Conservation (phyloP, 805 yeast genomes). For the Kodamaea kaohsiungensis region DNA sequence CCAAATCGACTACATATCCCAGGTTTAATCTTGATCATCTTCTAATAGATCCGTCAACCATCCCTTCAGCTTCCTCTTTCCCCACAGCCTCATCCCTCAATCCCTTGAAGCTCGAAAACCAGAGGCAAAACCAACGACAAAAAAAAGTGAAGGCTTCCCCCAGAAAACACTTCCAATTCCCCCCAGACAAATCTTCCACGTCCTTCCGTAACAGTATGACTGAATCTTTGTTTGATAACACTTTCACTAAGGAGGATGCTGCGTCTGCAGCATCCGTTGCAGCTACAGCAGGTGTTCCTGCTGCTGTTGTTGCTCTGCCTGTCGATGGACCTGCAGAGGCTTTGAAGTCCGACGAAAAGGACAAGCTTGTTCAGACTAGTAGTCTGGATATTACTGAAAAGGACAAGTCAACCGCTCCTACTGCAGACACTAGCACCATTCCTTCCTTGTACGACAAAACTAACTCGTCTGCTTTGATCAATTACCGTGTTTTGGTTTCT, state of each 20-base stretch:
- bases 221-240: constrained; percentile 32
- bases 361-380: not conserved
- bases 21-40: not conserved
- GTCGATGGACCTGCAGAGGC: not conserved
- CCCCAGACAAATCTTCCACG: no score
- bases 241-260: constrained; percentile 10
- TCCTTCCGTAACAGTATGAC: constrained; percentile 20
- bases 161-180: not conserved
- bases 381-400: not conserved
- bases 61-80: not conserved
- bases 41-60: not conserved
- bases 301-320: not conserved
- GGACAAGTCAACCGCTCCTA: not conserved
- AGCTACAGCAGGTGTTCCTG: not conserved
- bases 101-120: not conserved
- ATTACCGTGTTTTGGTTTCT: constrained; percentile 63
- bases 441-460: constrained; percentile 30
- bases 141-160: not conserved
- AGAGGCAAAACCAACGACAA: no score
- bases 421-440: constrained; percentile 13
- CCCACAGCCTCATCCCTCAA: not conserved
- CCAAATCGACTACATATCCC: not conserved
- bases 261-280: not conserved
- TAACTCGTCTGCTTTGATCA: constrained; percentile 34
- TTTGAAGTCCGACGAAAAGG: not conserved